Base-by-base conservation (phyloP, 352 stramenopile genomes). In the Globisporangium carolinianum region DNA sequence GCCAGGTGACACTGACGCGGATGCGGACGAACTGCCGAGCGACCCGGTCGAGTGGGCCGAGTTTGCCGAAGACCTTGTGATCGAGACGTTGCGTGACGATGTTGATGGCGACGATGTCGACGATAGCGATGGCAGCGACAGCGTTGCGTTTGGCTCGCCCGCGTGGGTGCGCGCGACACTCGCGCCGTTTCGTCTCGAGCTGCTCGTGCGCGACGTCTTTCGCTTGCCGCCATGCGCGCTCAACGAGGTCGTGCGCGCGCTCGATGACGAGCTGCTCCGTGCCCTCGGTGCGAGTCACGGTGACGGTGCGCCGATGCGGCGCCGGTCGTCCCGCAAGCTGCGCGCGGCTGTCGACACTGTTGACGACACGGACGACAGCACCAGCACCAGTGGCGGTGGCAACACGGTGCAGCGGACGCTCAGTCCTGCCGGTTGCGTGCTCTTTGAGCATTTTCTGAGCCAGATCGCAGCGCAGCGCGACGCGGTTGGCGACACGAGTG, bases 141-240 rank as follows among this genome's bases (percentile, higher is more conserved):
- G 24, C 24, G 62, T 43, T 8, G 63, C 65, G 10, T 85, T 86
- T 51, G 75, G 73, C 15, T 82, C 79, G 3, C 74, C 74, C 17
- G 56, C 68, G 11, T 91, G 82, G 82, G 84, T 91, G 47, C 71
- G 62, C 47, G 61, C 68, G 9, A 86, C 72, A 9, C 55, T 92
- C n/a, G 67, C 82, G 58, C 78, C 83, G 14, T 92, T 87, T 41
- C 74, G 76, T 47, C 55, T 92, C 2, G 83, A 88, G 37, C 73
- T 72, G 47, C 49, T 92, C 36, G 61, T 92, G 46, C 58, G 88
- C 47, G 76, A 89, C 41, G 46, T 90, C 14, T 72, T 72, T 12
- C 76, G 50, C 14, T 62, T 90, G 51, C 76, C 83, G 15, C 68
- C 65, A 36, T 60, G 68, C 6, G 66, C 70, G 4, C 41, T 89